Base-by-base conservation (phyloP, 148 eudicot species). In the Vaccinium vitisidaea region DNA sequence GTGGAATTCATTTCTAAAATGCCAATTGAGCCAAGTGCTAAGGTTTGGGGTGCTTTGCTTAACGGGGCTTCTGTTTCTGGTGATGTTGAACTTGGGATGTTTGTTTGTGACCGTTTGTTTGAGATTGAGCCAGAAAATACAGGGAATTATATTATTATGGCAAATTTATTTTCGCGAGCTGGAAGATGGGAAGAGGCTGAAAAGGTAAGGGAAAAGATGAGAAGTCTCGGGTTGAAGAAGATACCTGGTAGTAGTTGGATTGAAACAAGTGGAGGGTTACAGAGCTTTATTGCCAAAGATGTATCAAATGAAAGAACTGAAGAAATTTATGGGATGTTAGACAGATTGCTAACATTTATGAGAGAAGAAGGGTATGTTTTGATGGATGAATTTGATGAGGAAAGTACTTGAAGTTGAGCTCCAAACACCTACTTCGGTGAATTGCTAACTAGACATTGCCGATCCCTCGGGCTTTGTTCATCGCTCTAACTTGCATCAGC, bases 171-270 rank as follows among this genome's bases (percentile, higher is more conserved):
- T 82, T 90, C 91, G 14, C 84, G 80, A 85, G 92, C 92, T 83
- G 89, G 91, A 21, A 89, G 86, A 82, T 92, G 93, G 92, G 90
- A 89, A 76, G 93, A 92, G 79, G 94, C 94, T 50, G 84, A 91
- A 79, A 85, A 63, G 53, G 77, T 90, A 21, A 86, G 93, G 77
- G 84, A 83, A 82, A 88, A 76, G 75, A 79, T 92, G 90, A 84
- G 71, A 27, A 80, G 52, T 65, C 79, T 82, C 53, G 91, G 93
- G 55, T 86, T 91, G 85, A 89, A 91, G 85, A 91, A 92, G 85
- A 83, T 90, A 71, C 65, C 91, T 39, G 95, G 93, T 54, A 84
- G 82, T 83, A 92, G 95, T 82, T 84, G 92, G 87, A 86, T 89
- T 53, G 86, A 92, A 87, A 87, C 84, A 6, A 74, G 59, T 61